These are phyloP conservation scores for Trypanosoma conorhini DNA, from an alignment of 208 protist genomes.

Conservation along the genomic window DNA sequence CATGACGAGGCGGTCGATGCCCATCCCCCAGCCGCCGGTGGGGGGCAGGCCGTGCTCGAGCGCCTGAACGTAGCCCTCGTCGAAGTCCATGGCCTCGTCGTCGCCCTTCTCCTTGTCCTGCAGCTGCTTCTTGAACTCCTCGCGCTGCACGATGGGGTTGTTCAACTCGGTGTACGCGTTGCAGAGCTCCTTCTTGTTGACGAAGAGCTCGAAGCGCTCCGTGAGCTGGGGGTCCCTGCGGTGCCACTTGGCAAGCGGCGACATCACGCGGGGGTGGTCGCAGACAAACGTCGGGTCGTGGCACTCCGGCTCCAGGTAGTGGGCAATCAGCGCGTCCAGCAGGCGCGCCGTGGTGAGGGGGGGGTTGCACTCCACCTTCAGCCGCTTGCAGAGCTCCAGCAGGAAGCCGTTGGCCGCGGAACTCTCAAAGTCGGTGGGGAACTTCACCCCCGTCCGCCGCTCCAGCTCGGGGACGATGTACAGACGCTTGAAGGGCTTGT, in stretches of 20 bases:
- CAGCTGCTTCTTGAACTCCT: slow-evolving; percentile 98
- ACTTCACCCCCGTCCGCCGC: slow-evolving; percentile 88
- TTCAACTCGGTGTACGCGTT: slow-evolving; percentile 99
- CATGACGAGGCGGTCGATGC: slow-evolving; percentile 99
- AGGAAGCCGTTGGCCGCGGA: slow-evolving; percentile 88
- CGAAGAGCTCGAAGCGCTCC: slow-evolving; percentile 99
- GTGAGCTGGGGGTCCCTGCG: slow-evolving; percentile 93
- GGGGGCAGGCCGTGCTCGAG: slow-evolving; percentile 99
- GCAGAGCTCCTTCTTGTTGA: slow-evolving; percentile 97
- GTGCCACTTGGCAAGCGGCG: slow-evolving; percentile 99
- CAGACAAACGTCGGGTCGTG: slow-evolving; percentile 99
- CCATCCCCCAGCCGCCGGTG: slow-evolving; percentile 99
- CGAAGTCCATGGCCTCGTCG: slow-evolving; percentile 98
- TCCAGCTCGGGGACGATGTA: slow-evolving; percentile 97
- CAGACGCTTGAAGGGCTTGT: slow-evolving; percentile 97
- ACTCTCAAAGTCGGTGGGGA: slow-evolving; percentile 77
- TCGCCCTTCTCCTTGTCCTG: slow-evolving; percentile 95
- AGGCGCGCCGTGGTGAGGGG: slow-evolving; percentile 97
- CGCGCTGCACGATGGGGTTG: slow-evolving; percentile 98
- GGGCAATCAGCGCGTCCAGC: slow-evolving; percentile 97
- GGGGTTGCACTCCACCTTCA: slow-evolving; percentile 91
- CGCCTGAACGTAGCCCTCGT: slow-evolving; percentile 97
- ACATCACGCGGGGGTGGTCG: slow-evolving; percentile 99
- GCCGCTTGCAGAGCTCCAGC: slow-evolving; percentile 86
- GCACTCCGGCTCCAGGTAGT: slow-evolving; percentile 97